Base-by-base conservation (phyloP, 768 basidiomycete species). In the Butyriboletus loyo region DNA sequence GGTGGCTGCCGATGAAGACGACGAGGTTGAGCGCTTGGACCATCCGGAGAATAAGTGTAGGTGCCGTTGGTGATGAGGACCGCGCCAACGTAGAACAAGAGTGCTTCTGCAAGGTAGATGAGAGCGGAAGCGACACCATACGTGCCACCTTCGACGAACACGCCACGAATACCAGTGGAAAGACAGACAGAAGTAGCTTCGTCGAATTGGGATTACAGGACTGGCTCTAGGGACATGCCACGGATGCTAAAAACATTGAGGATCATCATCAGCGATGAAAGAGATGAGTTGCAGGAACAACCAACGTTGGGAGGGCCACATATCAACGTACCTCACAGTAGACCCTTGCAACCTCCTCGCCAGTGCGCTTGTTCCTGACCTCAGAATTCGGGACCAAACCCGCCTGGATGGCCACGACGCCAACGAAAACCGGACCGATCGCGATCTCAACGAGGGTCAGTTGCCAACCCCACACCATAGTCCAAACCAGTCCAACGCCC, bases 31-130 rank as follows among this genome's bases (percentile, higher is more conserved):
- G 83, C 24, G 91, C 89, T 70, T 95, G 83, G 30, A 96, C 81
- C 89, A 97, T 91, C 62, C 86, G 85, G 54, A 88, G 78, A n/a
- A 67, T 95, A 98, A 9, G 83, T 82, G 69, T 96, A 96, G 21
- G 81, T 84, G 9, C 91, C 93, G 1, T 78, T 75, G 4, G 84
- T 78, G 49, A 98, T 83, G 55, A 98, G 79, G n/a, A 91, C 73
- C 0, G 92, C 89, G 38, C 93, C 91, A 46, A 93, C 86, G 62
- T 89, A 96, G 73, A 97, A 95, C 46, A 99, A 76, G n/a, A 98
- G 74, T 0, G 92, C 96, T 70, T 98, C 90, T 0, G 91, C 85
- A 21, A 92, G 77, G 66, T 97, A 94, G 47, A 95, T 92, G 53
- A 98, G 75, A 0, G 86, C 86, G 50, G 83, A 87, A 2, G 87